Conservation (phyloP, 331 rosid species). For the Pyrus hybrid region DNA sequence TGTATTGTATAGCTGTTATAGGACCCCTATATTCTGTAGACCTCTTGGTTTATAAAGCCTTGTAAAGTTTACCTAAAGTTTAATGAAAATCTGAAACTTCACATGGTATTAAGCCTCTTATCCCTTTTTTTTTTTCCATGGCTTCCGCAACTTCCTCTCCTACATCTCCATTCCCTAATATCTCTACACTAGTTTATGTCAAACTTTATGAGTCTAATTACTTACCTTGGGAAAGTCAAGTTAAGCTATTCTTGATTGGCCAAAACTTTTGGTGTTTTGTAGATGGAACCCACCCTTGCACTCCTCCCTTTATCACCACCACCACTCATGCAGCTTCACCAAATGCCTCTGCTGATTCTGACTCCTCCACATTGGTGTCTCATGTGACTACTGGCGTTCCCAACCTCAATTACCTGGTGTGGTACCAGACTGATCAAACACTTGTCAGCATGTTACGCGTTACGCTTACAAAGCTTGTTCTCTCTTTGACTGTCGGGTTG, state of each 20-base stretch:
- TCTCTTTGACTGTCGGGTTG: not conserved
- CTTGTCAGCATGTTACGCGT: not conserved
- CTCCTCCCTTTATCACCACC: not conserved
- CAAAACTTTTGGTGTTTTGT: no score
- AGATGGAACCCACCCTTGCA: not conserved
- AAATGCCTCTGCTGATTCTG: no score
- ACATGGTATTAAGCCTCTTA: no score
- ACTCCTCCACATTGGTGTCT: not conserved
- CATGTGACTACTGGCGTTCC: fast-evolving
- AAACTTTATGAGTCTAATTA: no score
- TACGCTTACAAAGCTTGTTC: not conserved
- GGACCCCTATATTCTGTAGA: no score
- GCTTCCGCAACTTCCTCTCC: not conserved
- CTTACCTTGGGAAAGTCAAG: not conserved
- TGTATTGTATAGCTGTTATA: no score
- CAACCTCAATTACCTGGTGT: not conserved
- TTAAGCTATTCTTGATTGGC: not conserved
- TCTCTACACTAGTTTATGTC: not conserved
- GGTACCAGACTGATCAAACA: not conserved
- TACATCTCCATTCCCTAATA: not conserved
- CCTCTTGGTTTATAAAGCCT: no score
- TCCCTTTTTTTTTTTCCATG: no score
- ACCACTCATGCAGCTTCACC: not conserved
- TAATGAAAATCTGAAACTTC: no score
- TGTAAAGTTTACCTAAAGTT: no score